Base-by-base conservation (phyloP, 2,329 filamentous ascomycete species). In the Hysterium pulicare region DNA sequence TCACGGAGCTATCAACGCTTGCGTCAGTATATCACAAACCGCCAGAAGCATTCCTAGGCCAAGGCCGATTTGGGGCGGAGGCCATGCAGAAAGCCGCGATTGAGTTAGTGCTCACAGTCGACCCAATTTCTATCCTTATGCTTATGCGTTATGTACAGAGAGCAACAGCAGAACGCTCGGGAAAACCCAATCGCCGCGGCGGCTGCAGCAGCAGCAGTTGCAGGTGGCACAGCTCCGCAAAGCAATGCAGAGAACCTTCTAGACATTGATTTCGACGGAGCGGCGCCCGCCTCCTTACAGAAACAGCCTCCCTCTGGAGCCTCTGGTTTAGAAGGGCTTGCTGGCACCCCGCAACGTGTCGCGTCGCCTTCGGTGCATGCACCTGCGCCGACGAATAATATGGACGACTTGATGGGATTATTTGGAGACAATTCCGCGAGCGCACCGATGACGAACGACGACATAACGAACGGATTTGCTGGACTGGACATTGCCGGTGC, bases 1-100 rank as follows among this genome's bases (percentile, higher is more conserved):
- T 98, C 7, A 77, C 79, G 8, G 91, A 98, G 67, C 81, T 98
- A 23, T 97, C 91, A 10, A 96, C 93, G 8, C 79, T 98, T 22
- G 90, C 93, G 6, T 97, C 91, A 1, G 93, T 98, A 17, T 98
- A 98, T 71, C 93, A 98, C 79, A 97, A 95, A 72, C 90, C 90
- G 7, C 90, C 93, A 33, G 89, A 95, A 77, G 90, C 91, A n/a
- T 98, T 98, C 68, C 85, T 98, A 44, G 93, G 93, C 54, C 90
- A 95, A 70, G 93, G 93, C 32, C 84, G 91, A 33, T 96, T 88
- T 55, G 93, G 91, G 28, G 90, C 93, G 37, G 90, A 95, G 67
- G 90, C 88, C 47, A 89, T 98, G 60, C 93, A 97, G 69, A 85
- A 86, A 53, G 91, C 91, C 38, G 93, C 93, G 47, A 95, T 98